phyloP scores from a whole-genome alignment of 129 eudicot genomes.

The Centaurea solstitialis region DNA sequence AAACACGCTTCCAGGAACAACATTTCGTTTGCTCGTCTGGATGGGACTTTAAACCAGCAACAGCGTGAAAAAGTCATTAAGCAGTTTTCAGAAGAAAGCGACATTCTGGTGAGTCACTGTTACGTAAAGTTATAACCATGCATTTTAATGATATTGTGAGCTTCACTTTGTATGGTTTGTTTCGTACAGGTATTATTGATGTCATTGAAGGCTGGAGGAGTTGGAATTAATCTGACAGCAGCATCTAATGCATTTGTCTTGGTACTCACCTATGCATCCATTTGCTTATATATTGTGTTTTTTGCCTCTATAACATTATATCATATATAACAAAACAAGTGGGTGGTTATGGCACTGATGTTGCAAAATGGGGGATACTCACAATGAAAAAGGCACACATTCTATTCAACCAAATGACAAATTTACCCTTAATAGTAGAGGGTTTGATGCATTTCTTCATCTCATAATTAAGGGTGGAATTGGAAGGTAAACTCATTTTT shows the following conservation, averaged over 20 bases:
- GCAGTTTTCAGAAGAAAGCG: conserved; percentile 82
- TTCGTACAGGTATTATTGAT: conserved; percentile 72
- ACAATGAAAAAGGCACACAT: background rate
- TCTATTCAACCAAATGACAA: background rate
- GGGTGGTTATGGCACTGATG: background rate
- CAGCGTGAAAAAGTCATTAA: conserved; percentile 94
- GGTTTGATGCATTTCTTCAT: background rate
- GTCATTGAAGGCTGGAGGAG: conserved; percentile 99
- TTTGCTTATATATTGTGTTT: background rate
- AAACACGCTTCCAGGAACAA: conserved; percentile 50
- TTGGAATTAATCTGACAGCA: conserved; percentile 94
- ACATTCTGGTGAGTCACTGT: conserved; percentile 52
- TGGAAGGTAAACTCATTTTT: background rate
- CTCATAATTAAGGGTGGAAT: background rate
- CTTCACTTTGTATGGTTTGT: background rate
- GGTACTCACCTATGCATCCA: conserved; percentile 40
- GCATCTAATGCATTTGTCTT: conserved; percentile 96
- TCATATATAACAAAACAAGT: background rate
- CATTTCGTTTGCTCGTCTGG: conserved; percentile 87
- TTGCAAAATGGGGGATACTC: background rate
- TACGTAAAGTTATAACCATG: too few species aligned
- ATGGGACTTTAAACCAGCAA: conserved; percentile 94
- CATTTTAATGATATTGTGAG: background rate
- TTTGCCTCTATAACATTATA: background rate
- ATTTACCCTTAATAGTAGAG: background rate